These are phyloP conservation scores for Thymus mandschuricus DNA, from an alignment of 257 asterid species.

Conservation along the genomic window DNA sequence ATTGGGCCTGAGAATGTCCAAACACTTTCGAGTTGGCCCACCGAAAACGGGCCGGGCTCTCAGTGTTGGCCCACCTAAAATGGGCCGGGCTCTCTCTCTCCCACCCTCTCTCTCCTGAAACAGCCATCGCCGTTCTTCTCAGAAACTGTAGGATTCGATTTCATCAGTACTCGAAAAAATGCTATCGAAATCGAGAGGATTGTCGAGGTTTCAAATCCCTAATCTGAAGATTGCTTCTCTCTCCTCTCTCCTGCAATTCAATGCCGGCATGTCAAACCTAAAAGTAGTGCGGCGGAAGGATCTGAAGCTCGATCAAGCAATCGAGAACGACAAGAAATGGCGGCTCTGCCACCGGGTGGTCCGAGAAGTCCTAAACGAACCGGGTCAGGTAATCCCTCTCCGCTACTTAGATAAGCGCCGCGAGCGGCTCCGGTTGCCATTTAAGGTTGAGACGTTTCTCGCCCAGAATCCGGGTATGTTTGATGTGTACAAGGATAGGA, in stretches of 20 bases:
- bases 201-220: conserved; percentile 12
- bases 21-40: too few relatives aligned
- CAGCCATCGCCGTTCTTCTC: too few relatives aligned
- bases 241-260: conserved; percentile 39
- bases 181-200: conserved; percentile 32
- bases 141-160: conserved; percentile 8
- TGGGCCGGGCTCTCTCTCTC: too few relatives aligned
- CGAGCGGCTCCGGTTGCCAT: conserved; percentile 63
- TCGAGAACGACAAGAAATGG: conserved; percentile 84
- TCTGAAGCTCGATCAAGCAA: conserved; percentile 76
- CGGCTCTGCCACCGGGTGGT: conserved; percentile 76
- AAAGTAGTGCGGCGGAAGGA: conserved; percentile 88
- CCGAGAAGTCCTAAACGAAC: conserved; percentile 85
- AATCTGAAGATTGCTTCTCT: conserved; percentile 2
- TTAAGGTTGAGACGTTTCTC: conserved; percentile 50
- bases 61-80: too few relatives aligned
- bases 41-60: too few relatives aligned
- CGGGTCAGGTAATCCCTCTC: conserved; percentile 79
- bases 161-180: conserved; percentile 27
- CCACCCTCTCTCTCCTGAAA: too few relatives aligned
- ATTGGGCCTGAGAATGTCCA: too few relatives aligned
- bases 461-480: conserved; percentile 73
- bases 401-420: conserved; percentile 83
- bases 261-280: conserved; percentile 72
- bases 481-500: conserved; percentile 61